Evolutionary conservation across 352 stramenopile genomes (phyloP).

Genomic region (Thalassiosira mediterranea): DNA sequence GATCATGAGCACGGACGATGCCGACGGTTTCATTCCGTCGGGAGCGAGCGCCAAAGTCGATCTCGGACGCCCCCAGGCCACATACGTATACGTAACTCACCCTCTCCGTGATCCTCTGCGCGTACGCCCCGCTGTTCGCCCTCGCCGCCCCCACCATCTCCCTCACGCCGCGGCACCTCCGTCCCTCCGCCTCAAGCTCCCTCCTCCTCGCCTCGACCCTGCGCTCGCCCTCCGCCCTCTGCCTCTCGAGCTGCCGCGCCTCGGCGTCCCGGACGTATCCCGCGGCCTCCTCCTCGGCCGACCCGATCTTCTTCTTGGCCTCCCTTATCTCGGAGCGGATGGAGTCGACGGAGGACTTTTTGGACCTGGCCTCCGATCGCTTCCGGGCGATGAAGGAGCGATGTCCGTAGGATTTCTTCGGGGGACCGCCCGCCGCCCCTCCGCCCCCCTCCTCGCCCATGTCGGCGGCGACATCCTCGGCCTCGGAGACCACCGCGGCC

Average conservation of each 20-base stretch:
- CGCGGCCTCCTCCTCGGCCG: constrained; percentile 16
- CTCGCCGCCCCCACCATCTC: constrained; percentile 31
- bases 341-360: constrained; percentile 10
- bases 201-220: constrained; percentile 23
- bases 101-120: constrained; percentile 40
- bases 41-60: no score
- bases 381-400: constrained; percentile 22
- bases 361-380: constrained; percentile 3
- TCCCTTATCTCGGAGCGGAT: constrained; percentile 26
- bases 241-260: constrained; percentile 14
- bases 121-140: constrained; percentile 39
- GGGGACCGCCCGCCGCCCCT: neutral
- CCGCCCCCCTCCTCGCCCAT: neutral
- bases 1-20: no score
- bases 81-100: constrained; percentile 13
- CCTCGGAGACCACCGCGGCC: neutral
- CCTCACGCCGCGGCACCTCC: constrained; percentile 38
- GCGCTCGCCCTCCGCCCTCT: constrained; percentile 15
- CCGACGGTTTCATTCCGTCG: no score
- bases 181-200: constrained; percentile 39
- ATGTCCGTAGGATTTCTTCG: constrained; percentile 1
- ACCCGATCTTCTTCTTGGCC: constrained; percentile 17
- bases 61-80: no score
- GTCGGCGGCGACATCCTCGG: neutral
- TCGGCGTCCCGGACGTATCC: constrained; percentile 13